These are phyloP conservation scores for Lasiodiplodia sp. DNA, from an alignment of 2,329 filamentous ascomycete genomes.

Conservation along the genomic window DNA sequence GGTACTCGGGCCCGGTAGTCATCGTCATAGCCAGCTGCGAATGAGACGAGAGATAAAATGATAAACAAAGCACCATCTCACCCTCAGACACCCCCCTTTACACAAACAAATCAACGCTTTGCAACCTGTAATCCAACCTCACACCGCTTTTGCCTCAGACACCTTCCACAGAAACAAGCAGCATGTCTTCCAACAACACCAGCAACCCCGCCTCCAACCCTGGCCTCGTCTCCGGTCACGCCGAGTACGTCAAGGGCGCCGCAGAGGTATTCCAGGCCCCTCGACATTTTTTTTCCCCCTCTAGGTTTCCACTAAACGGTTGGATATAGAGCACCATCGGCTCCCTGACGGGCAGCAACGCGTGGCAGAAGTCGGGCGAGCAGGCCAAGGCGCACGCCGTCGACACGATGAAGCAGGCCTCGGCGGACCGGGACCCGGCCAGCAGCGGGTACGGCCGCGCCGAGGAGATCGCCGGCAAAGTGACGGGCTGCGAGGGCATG, in stretches of 20 bases:
- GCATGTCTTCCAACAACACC: constrained; percentile 15
- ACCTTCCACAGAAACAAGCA: background rate
- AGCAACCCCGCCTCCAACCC: constrained; percentile 16
- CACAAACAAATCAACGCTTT: background rate
- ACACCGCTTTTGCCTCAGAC: background rate
- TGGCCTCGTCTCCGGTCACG: constrained; percentile 69
- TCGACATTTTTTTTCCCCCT: background rate
- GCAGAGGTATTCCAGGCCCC: constrained; percentile 60
- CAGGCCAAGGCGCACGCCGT: constrained; percentile 69
- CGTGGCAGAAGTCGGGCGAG: constrained; percentile 70
- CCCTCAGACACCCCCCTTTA: background rate
- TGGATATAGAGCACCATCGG: constrained; percentile 63
- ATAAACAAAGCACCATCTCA: background rate
- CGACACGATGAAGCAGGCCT: constrained; percentile 67
- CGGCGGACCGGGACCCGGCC: constrained; percentile 61
- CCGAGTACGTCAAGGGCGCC: constrained; percentile 73
- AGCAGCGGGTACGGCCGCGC: constrained; percentile 66
- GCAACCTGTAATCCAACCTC: background rate
- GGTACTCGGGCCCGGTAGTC: background rate
- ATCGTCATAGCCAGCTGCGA: constrained; percentile 12
- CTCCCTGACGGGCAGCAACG: constrained; percentile 65
- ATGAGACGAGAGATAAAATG: constrained; percentile 5
- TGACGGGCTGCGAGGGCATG: constrained; percentile 75
- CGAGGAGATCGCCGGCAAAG: constrained; percentile 70
- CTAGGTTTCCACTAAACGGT: background rate